These are phyloP conservation scores for Cenchrus americanus DNA, from an alignment of 176 grass and related monocot genomes.

Conservation along the genomic window DNA sequence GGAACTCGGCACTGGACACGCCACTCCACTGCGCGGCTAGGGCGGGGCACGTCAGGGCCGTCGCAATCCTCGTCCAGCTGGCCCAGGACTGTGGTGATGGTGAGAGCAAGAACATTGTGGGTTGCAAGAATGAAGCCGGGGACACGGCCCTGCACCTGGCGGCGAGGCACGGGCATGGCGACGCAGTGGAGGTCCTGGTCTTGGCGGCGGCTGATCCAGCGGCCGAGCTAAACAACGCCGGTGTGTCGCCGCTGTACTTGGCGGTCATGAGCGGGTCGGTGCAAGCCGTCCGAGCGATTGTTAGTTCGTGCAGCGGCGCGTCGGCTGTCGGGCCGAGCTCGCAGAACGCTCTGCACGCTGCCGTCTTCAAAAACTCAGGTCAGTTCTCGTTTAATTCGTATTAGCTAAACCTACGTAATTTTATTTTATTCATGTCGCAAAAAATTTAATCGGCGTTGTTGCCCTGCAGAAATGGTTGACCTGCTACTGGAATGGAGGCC, in stretches of 20 bases:
- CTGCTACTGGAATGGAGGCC: conserved; percentile 28
- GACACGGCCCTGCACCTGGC: conserved; percentile 21
- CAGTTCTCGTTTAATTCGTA: background rate
- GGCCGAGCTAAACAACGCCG: background rate
- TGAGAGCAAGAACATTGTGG: background rate
- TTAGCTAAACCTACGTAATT: no score
- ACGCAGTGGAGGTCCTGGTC: background rate
- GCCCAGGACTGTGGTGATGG: background rate
- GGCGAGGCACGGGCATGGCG: background rate
- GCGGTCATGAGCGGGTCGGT: background rate
- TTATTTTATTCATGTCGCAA: no score
- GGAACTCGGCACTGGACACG: background rate
- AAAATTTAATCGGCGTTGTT: no score
- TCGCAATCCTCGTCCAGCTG: background rate
- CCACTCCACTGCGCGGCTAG: conserved; percentile 12
- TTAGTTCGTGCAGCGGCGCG: background rate
- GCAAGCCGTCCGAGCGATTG: background rate
- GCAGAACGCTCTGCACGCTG: conserved; percentile 25
- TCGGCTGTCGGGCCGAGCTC: background rate
- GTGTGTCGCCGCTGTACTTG: conserved; percentile 18
- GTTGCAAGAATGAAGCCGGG: background rate
- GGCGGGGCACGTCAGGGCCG: background rate
- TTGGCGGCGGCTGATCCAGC: background rate
- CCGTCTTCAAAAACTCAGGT: conserved; percentile 1
- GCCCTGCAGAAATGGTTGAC: background rate